These are phyloP conservation scores for Heracleum sosnowskyi DNA, from an alignment of 129 eudicot species.

Conservation along the genomic window DNA sequence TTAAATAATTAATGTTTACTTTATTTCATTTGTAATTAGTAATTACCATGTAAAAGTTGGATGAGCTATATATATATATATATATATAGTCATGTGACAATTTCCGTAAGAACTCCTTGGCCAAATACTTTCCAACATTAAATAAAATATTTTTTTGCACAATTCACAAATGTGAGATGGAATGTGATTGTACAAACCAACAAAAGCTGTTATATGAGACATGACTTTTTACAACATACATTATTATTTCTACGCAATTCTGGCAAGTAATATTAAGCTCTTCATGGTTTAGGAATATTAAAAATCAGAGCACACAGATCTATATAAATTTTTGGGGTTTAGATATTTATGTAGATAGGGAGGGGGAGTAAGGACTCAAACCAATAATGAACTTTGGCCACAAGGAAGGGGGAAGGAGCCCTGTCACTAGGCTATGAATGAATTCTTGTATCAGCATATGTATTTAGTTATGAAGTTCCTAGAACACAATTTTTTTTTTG, in stretches of 20 bases:
- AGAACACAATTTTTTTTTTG: background rate
- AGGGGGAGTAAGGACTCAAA: background rate
- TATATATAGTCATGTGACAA: background rate
- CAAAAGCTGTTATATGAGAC: background rate
- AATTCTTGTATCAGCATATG: background rate
- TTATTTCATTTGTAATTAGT: background rate
- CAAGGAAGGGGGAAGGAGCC: background rate
- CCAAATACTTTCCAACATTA: background rate
- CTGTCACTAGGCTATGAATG: background rate
- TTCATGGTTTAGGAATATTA: background rate
- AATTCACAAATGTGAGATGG: background rate
- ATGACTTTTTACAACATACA: background rate
- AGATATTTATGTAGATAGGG: background rate
- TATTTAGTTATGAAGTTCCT: background rate
- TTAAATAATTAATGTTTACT: background rate
- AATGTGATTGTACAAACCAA: background rate
- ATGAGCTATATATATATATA: background rate
- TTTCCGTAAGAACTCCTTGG: background rate
- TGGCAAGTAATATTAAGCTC: background rate
- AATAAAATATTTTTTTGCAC: background rate
- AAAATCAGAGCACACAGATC: background rate
- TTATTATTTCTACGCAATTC: background rate
- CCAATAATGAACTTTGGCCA: background rate
- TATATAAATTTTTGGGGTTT: background rate
- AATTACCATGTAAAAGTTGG: background rate